Base-by-base conservation (phyloP, 2,329 filamentous ascomycete species). In the Ophiostoma quercus region DNA sequence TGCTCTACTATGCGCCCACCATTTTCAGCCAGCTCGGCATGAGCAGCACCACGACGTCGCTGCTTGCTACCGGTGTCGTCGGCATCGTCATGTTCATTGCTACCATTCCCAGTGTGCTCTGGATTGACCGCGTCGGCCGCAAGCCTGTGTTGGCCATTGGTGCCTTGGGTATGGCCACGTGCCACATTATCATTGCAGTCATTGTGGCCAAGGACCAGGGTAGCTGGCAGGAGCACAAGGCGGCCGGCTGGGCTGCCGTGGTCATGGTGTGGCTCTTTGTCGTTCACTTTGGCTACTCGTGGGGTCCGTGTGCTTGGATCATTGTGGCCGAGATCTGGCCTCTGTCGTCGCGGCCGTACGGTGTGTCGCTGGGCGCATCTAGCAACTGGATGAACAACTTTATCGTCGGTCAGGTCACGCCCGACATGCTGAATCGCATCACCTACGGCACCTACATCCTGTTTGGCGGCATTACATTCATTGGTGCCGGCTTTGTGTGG, bases 241-340 rank as follows among this genome's bases (percentile, higher is more conserved):
- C 84, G 0, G 88, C 89, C 0, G 90, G 90, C 1, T 93, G 91
- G 91, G 90, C 89, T 0, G 88, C 84, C 6, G 81, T 84, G 1
- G 79, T 76, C 68, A 89, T 91, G 85, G 87, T 91, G 9, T 92
- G 90, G 90, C 82, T 93, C 0, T 92, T 91, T 73, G 87, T 91
- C 37, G 81, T 91, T 39, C 85, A 90, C 77, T 93, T 93, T 75
- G 91, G 88, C 39, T 92, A 91, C 76, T 88, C 85, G 0, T 93
- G 90, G 90, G 89, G 90, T 0, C 90, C 90, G 2, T 89, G 87
- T 74, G 85, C 88, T 0, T 92, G 90, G 90, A 90, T 92, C 71
- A 83, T 93, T 69, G 84, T 92, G 0, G 86, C 89, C 1, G 90
- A 92, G 78, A 87, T 93, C 60, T 93, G 88, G 87, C 90, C 90